Evolutionary conservation across 2,329 filamentous ascomycete genomes (phyloP), one percentile per base, ranked within the genome.

Genomic region (Chaetomiaceae sp.): DNA sequence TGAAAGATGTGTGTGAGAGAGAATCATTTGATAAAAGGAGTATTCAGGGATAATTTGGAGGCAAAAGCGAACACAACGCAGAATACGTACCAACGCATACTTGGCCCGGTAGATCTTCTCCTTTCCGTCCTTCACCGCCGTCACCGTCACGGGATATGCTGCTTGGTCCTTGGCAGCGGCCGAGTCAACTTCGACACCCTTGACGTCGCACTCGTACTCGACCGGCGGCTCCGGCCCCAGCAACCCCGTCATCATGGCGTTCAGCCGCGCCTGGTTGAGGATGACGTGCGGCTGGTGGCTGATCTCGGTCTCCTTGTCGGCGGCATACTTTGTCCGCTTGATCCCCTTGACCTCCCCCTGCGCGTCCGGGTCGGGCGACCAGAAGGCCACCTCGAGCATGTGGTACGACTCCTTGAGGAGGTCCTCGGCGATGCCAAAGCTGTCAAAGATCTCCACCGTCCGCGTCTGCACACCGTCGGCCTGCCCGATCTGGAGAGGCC

Each of bases 401-500:
- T 82, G 80, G 48, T 77, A 82, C 0, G 78, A 72, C 51, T 82
- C 79, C 30, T 72, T 70, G 25, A 82, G 69, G 23, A 84, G 66
- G 16, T 73, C 67, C 40, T 79, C 77, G 2, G 73, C 70, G 3
- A 83, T 70, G 1, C 72, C 76, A 27, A 83, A 79, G 39, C 75
- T 78, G 58, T 83, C 79, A 44, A 82, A 81, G 19, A 84, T 73
- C 62, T 84, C 81, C 13, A 83, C 78, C 0, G 79, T 81, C 2
- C 79, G 77, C 50, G 75, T 78, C 63, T 82, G 78, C 16, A 82
- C 76, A 2, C 80, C 79, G 53, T 87, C 83, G 13, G 83, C 83
- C 64, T 86, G 80, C 3, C 82, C 82, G 40, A 74, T 70, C 35
- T 70, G 60, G 44, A 85, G 69, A 0, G 78, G 79, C 0, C 79